Conservation (phyloP, 2,329 filamentous ascomycete genomes). For the Aspergillus latus region DNA sequence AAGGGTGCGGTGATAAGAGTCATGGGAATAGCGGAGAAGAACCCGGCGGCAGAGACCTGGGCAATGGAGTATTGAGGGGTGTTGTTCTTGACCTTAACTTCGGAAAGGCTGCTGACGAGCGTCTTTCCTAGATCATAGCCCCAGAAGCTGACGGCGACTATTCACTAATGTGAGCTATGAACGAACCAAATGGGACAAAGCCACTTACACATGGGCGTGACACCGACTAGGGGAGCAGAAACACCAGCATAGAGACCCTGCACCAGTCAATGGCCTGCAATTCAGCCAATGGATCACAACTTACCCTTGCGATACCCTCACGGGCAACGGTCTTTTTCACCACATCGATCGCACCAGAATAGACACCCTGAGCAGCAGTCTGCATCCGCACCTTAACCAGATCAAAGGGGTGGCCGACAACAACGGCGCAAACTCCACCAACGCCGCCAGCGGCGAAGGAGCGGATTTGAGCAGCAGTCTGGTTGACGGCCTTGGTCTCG, state of each 20-base stretch:
- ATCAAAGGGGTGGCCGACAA: conserved; percentile 96
- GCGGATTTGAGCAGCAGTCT: conserved; percentile 65
- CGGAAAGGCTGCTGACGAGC: conserved; percentile 69
- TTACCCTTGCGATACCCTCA: conserved; percentile 69
- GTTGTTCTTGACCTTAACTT: conserved; percentile 61
- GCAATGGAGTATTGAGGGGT: conserved; percentile 70
- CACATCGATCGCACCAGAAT: conserved; percentile 86
- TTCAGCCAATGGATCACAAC: conserved; percentile 16
- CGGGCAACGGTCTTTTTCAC: conserved; percentile 83
- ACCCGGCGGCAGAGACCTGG: conserved; percentile 88
- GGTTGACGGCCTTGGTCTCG: conserved; percentile 35
- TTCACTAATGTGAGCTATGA: conserved; percentile 2
- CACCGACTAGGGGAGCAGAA: conserved; percentile 87
- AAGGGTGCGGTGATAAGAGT: conserved; percentile 98
- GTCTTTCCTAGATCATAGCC: conserved; percentile 95
- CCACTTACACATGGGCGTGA: conserved; percentile 95
- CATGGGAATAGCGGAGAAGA: conserved; percentile 98
- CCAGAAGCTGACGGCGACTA: conserved; percentile 68
- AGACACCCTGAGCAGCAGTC: conserved; percentile 91
- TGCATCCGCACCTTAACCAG: conserved; percentile 96
- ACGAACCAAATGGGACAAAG: background rate
- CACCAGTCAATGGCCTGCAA: conserved; percentile 10
- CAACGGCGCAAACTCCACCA: conserved; percentile 87
- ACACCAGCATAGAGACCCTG: conserved; percentile 94
- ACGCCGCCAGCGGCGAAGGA: conserved; percentile 88